Base-by-base conservation (phyloP, 2,329 filamentous ascomycete species). In the Lecanicillium sp. region DNA sequence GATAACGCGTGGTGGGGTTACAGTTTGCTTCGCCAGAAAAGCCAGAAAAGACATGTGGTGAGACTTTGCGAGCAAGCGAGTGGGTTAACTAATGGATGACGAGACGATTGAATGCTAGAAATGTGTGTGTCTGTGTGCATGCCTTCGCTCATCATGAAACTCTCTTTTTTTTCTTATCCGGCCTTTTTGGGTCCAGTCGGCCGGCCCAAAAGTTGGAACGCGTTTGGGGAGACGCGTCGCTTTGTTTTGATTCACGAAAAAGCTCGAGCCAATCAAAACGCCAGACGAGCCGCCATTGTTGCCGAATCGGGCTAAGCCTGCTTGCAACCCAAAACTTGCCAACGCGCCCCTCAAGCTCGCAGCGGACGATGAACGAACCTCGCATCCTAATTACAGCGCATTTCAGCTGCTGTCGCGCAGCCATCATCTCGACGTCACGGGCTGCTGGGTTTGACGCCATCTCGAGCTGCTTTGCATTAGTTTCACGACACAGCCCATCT, bases 211-310 rank as follows among this genome's bases (percentile, higher is more conserved):
- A 29, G 24, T 10, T 20, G 5, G 21, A 30, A 48, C 45, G 45
- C 45, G 45, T 48, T 38, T 40, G 35, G 41, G 48, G 20, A 50
- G 48, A 50, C 48, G 48, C 48, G 48, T 50, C 48, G 35, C 27
- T 44, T 49, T 49, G 40, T 44, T 49, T 49, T 49, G 40, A 44
- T 44, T 39, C 30, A 49, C 47, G 40, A 39, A 26, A 39, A 26
- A 19, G 11, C n/a, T 29, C 7, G 9, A 30, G 12, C 48, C 48
- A 50, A 50, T 50, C 48, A 50, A 33, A 41, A 19, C n/a, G 17
- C 26, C 8, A 9, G 5, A 14, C n/a, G 11, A 44, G 12, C 24
- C 47, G 39, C 47, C 33, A 12, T 12, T 19, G 36, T 12, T 35
- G 27, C n/a, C n/a, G n/a, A n/a, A n/a, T n/a, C n/a, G n/a, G n/a